phyloP scores from a whole-genome alignment of 352 stramenopile species.

The Globisporangium camurandrum region DNA sequence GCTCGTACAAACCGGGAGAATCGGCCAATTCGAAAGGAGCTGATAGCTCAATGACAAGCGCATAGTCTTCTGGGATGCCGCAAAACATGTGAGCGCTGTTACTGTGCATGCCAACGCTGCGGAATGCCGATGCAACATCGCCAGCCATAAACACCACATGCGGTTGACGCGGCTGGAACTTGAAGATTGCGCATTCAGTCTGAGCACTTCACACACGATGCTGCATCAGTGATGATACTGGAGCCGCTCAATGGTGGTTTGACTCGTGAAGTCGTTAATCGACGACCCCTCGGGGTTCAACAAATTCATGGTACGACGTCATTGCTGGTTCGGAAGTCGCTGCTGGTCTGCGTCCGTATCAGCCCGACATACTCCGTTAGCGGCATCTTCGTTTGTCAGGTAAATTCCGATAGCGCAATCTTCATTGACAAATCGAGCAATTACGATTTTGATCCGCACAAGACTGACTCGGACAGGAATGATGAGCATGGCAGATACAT shows the following conservation, averaged over 20 bases:
- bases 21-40: constrained; percentile 11
- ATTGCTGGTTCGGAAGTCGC: constrained; percentile 13
- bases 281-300: constrained; percentile 7
- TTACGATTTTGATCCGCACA: too few relatives aligned
- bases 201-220: constrained; percentile 7
- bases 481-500: too few relatives aligned
- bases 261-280: too few relatives aligned
- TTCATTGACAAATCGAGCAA: constrained; percentile 1
- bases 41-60: constrained; percentile 14
- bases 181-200: constrained; percentile 1
- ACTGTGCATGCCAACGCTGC: constrained; percentile 17
- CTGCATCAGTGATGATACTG: constrained; percentile 13
- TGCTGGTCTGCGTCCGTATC: constrained; percentile 1
- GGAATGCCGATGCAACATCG: too few relatives aligned
- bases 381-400: neutral
- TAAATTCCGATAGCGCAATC: constrained; percentile 6
- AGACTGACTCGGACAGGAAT: too few relatives aligned
- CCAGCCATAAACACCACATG: constrained; percentile 5
- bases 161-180: too few relatives aligned
- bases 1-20: constrained; percentile 10
- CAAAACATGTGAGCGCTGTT: constrained; percentile 9
- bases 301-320: constrained; percentile 6
- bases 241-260: constrained; percentile 12
- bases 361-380: constrained; percentile 11
- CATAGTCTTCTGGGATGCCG: constrained; percentile 13